Base-by-base conservation (phyloP, 306 rosid genomes). In the Arachis stenosperma region DNA sequence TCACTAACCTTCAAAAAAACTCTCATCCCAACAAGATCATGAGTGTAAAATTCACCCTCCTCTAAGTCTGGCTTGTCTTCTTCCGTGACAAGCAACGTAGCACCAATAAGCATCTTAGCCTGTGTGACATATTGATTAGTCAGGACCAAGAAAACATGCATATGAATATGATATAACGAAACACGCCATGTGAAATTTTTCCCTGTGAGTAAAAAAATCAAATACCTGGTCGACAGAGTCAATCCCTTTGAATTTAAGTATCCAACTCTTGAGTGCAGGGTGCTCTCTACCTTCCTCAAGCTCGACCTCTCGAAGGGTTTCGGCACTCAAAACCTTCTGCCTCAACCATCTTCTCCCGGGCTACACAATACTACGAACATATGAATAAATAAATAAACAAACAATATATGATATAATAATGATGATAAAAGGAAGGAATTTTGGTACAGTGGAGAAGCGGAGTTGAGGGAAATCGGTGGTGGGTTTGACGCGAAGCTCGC, bases 301-400 rank as follows among this genome's bases (percentile, higher is more conserved):
- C 74, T 89, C 91, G 72, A 94, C 81, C 75, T 91, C 87, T 63
- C 69, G 82, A 75, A 94, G 65, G 13, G 27, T 78, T 75, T 94
- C 95, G 60, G 46, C 83, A 33, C 92, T 90, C 33, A 36, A 79
- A 78, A 75, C 69, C 60, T 56, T 86, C 54, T 87, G 94, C 83
- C 81, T 90, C 84, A 91, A 71, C 96, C 96, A 94, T 84, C 96
- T 88, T 79, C 69, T 89, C 51, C 99, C 97, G 71, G 96, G 96
- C 97, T 93, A 67, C 46, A 48, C 36, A 64, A 71, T 27, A n/a
- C 63, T 88, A 84, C 57, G 67, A 15, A 55, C 60, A 52, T 1
- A 6, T 5, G 13, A 39, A 62, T n/a, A 54, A 60, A 13, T 0
- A 33, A 33, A 33, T 0, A 70, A 14, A 59, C 51, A 66, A 22